phyloP scores from a whole-genome alignment of 805 yeast genomes.

The Ogataea ramenticola region DNA sequence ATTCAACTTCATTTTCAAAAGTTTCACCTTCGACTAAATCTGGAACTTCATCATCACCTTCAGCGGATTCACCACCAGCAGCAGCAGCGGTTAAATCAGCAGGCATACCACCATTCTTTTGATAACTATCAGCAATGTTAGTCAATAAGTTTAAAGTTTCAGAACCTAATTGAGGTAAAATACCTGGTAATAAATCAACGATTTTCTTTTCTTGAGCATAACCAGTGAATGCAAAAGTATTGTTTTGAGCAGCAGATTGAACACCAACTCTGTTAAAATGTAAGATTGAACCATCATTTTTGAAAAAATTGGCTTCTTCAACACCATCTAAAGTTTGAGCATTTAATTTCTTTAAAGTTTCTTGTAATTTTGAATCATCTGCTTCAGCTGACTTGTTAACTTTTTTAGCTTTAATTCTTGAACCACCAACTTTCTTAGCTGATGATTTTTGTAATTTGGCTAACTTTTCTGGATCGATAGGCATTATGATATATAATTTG shows the following conservation, averaged over 20 bases:
- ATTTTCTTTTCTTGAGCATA: conserved; percentile 88
- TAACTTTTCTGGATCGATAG: conserved; percentile 89
- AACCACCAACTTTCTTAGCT: conserved; percentile 74
- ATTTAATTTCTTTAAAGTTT: conserved; percentile 79
- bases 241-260: conserved; percentile 84
- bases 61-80: conserved; percentile 32
- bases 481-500: conserved; percentile 38
- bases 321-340: conserved; percentile 84
- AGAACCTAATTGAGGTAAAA: conserved; percentile 93
- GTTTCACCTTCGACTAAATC: conserved; percentile 85
- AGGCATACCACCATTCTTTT: conserved; percentile 37
- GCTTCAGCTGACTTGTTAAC: conserved; percentile 56
- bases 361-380: conserved; percentile 88
- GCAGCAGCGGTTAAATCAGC: conserved; percentile 30
- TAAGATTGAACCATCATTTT: conserved; percentile 90
- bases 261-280: conserved; percentile 96
- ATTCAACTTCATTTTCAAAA: conserved; percentile 53
- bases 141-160: conserved; percentile 88
- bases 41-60: conserved; percentile 63
- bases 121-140: conserved; percentile 83
- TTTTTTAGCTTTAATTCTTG: conserved; percentile 92
- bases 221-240: conserved; percentile 94
- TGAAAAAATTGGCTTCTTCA: conserved; percentile 97
- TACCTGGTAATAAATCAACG: conserved; percentile 88
- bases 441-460: conserved; percentile 86